A percentile compares a stretch with the other conserved stretches of the same genome.
These are phyloP conservation scores for Alternaria hordeiaustralica DNA, from an alignment of 2,329 filamentous ascomycete species.

Conservation along the genomic window DNA sequence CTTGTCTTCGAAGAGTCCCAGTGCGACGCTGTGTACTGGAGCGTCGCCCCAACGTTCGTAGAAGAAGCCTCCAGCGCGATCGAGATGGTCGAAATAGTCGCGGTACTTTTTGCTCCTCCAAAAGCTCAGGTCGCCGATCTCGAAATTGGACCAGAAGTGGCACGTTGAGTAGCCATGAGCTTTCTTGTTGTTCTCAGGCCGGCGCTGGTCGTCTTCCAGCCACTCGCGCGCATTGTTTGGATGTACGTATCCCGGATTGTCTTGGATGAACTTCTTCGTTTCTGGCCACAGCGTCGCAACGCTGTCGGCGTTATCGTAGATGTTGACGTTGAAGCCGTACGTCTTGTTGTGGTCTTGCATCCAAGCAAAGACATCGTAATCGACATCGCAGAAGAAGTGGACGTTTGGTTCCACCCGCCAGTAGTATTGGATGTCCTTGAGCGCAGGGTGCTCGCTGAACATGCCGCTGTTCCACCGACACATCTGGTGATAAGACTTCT, in stretches of 20 bases:
- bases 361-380: conserved; percentile 98
- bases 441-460: conserved; percentile 94
- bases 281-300: conserved; percentile 95
- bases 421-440: conserved; percentile 85
- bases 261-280: conserved; percentile 85
- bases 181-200: conserved; percentile 78
- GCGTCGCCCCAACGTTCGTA: conserved; percentile 99
- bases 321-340: conserved; percentile 97
- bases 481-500: conserved; percentile 97
- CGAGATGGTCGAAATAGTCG: conserved; percentile 95
- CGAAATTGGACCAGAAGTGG: conserved; percentile 99
- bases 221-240: conserved; percentile 86
- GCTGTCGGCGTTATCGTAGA: conserved; percentile 89
- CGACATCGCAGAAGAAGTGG: conserved; percentile 98
- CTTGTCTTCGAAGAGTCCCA: conserved; percentile 90
- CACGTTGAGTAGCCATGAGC: conserved; percentile 97
- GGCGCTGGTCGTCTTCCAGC: conserved; percentile 77
- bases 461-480: conserved; percentile 98
- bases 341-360: conserved; percentile 99
- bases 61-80: conserved; percentile 94
- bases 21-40: conserved; percentile 90
- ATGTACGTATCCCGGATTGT: conserved; percentile 81
- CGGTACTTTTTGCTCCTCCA: conserved; percentile 91
- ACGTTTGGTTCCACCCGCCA: conserved; percentile 99
- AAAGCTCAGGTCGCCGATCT: conserved; percentile 91